phyloP scores from a whole-genome alignment of 2,329 filamentous ascomycete species.

The Allantophomopsis lycopodina region DNA sequence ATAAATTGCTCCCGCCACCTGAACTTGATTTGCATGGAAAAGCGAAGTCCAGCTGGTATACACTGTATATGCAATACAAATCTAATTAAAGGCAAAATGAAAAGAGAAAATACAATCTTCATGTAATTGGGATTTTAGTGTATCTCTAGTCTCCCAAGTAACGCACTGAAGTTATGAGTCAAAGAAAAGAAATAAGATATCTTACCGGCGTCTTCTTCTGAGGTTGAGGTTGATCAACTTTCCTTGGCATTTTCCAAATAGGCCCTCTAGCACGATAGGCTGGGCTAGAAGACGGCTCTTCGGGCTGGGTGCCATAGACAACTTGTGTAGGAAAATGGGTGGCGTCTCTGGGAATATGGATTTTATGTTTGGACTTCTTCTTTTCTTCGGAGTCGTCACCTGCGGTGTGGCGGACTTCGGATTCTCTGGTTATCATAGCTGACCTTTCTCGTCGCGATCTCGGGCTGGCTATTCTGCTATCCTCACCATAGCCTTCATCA shows the following conservation, averaged over 20 bases:
- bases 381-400: conserved; percentile 12
- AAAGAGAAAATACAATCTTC: no score
- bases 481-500: conserved; percentile 4
- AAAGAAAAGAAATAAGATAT: background rate
- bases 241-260: conserved; percentile 30
- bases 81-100: no score
- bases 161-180: no score
- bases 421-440: conserved; percentile 1
- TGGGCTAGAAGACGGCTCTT: conserved; percentile 26
- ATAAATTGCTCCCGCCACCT: no score
- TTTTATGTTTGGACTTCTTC: conserved; percentile 13
- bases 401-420: conserved; percentile 6
- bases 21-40: no score
- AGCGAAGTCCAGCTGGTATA: no score
- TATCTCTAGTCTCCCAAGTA: no score
- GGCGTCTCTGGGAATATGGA: conserved; percentile 11
- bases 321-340: conserved; percentile 12
- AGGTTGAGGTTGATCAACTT: conserved; percentile 4
- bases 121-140: no score
- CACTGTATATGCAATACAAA: no score
- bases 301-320: conserved; percentile 16
- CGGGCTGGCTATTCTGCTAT: conserved; percentile 2
- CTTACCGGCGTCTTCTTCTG: background rate
- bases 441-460: conserved; percentile 5
- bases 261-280: conserved; percentile 31